Evolutionary conservation across 257 asterid species (phyloP), one percentile per base, ranked within the genome.

Genomic region (Thymus mandschuricus): DNA sequence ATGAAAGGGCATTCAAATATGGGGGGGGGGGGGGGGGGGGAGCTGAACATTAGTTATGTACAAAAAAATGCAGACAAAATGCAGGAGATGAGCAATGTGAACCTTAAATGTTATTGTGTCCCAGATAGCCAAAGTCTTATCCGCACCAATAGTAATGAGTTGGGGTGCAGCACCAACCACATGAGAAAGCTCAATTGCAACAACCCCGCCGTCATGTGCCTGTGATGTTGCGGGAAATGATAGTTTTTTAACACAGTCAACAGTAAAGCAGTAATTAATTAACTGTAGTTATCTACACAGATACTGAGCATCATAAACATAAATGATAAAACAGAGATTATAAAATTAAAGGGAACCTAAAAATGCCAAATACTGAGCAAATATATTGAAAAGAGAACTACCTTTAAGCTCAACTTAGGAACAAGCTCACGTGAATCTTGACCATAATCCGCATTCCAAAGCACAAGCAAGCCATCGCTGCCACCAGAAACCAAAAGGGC

Each of bases 181-280:
- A 82, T 89, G 93, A 75, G 98, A 89, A 77, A 92, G 98, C 87
- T 95, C 98, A 72, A 92, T 75, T 69, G 97, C 97, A 82, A 87
- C 84, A 81, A 95, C 99, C 77, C 97, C 99, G 21, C 98, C 98
- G 38, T 95, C 98, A 85, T 95, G 99, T 65, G 99, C 99, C 99
- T 95, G 27, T 30, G 66, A 68, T 63, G 71, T 74, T 73, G 77
- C 64, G 68, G 68, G 61, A 64, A 41, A 75, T 61, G 65, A 71
- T 74, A 54, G 72, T 73, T 30, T 77, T 65, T 65, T 71, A 71
- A 59, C 2, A 60, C 64, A 28, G 69, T 62, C 66, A 63, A 70
- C 70, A 76, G 68, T 34, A 75, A 54, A 70, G 45, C 63, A 76
- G 60, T n/a, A 21, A 70, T 64, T 60, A 70, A 66, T 10, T 49